A percentile compares a stretch with the other conserved stretches of the same genome.
Conservation (phyloP, 192 early-diverging fungal genomes). For the Funneliformis mosseae region DNA sequence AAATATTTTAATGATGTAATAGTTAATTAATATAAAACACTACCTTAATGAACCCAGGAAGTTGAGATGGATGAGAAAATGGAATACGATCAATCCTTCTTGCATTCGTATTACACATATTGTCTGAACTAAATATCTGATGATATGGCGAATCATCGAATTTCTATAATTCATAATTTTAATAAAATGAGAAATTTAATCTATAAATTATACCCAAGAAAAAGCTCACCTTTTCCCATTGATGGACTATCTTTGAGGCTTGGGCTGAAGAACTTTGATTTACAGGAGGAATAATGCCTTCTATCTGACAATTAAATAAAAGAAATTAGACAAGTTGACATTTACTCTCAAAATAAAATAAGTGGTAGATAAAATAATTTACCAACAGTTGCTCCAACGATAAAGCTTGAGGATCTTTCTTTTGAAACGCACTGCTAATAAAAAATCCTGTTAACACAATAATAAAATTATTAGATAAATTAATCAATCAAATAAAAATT, state of each 20-base stretch:
- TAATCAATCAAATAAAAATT: background rate
- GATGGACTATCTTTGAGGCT: background rate
- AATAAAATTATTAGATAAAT: background rate
- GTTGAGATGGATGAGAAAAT: slow-evolving; percentile 3
- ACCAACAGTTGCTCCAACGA: slow-evolving; percentile 29
- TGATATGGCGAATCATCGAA: slow-evolving; percentile 11
- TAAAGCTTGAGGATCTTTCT: background rate
- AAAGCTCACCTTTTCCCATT: slow-evolving; percentile 14
- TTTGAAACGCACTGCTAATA: background rate
- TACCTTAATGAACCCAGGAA: slow-evolving; percentile 21
- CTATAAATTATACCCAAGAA: background rate
- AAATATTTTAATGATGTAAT: background rate
- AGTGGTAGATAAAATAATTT: background rate
- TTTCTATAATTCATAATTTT: background rate
- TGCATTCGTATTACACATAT: background rate
- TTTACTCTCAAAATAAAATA: background rate
- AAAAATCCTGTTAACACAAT: slow-evolving; percentile 12
- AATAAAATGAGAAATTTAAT: background rate
- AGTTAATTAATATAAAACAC: background rate
- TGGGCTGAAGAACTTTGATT: background rate
- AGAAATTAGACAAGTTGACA: background rate
- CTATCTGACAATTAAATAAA: slow-evolving; percentile 13
- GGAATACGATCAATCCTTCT: slow-evolving; percentile 32
- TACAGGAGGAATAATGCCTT: background rate
- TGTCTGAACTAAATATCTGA: slow-evolving; percentile 10